Conservation (phyloP, 2,329 filamentous ascomycete species). For the Capronia americana region DNA sequence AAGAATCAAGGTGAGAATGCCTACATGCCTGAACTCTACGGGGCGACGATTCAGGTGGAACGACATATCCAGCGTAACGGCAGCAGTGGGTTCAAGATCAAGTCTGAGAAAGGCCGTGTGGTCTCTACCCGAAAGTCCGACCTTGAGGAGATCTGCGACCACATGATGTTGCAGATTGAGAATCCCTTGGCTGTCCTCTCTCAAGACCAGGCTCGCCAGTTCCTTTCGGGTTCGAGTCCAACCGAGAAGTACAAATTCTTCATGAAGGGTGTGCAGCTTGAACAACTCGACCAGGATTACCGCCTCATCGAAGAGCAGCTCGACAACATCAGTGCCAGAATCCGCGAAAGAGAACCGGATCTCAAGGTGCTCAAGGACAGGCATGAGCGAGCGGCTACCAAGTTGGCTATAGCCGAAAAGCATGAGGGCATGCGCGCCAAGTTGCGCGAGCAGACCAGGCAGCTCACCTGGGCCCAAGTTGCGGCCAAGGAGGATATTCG, state of each 20-base stretch:
- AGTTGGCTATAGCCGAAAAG: slow-evolving; percentile 69
- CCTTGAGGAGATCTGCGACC: slow-evolving; percentile 91
- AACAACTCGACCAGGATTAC: slow-evolving; percentile 91
- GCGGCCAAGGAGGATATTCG: slow-evolving; percentile 70
- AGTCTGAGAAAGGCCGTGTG: slow-evolving; percentile 72
- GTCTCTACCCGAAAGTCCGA: slow-evolving; percentile 80
- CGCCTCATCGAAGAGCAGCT: slow-evolving; percentile 78
- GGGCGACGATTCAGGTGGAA: slow-evolving; percentile 86
- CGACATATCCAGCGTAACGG: slow-evolving; percentile 75
- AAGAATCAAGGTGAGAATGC: slow-evolving; percentile 89
- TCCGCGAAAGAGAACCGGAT: slow-evolving; percentile 67
- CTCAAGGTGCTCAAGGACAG: slow-evolving; percentile 65
- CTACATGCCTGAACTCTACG: slow-evolving; percentile 82
- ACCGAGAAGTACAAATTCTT: slow-evolving; percentile 96
- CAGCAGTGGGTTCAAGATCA: slow-evolving; percentile 80
- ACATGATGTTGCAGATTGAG: slow-evolving; percentile 90
- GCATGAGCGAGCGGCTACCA: slow-evolving; percentile 66
- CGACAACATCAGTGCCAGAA: slow-evolving; percentile 71
- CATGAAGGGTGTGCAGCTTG: slow-evolving; percentile 89
- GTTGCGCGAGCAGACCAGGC: slow-evolving; percentile 64
- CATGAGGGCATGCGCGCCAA: slow-evolving; percentile 69
- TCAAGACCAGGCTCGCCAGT: slow-evolving; percentile 92
- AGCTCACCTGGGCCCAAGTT: slow-evolving; percentile 88
- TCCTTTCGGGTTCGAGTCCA: slow-evolving; percentile 82
- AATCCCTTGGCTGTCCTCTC: slow-evolving; percentile 96